Base-by-base conservation (phyloP, 352 stramenopile species). In the Phytophthora pluvialis region DNA sequence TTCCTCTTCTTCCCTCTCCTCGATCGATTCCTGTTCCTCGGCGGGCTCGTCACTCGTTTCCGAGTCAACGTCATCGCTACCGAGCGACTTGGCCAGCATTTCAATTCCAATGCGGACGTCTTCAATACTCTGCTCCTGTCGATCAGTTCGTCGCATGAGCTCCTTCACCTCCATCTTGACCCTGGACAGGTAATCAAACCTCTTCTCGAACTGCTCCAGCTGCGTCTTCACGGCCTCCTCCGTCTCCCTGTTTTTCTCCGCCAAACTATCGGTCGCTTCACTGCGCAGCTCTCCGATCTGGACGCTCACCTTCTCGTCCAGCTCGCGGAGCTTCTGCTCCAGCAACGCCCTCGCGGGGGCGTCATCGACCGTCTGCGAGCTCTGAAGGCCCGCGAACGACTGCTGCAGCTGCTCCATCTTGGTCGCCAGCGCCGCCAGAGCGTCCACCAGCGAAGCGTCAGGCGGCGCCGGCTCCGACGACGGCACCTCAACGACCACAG, bases 121-220 rank as follows among this genome's bases (percentile, higher is more conserved):
- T 40, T 87, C 80, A 13, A 90, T 63, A 8, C 64, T 80, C 42
- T 93, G 67, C 12, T 91, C 81, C 35, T 90, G 80, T 52, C 75
- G 81, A 13, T 93, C 81, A 9, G 82, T 73, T 60, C 70, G 71
- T 16, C 76, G 77, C 40, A 44, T 65, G 6, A 91, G 26, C 10
- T 93, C 81, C 49, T 91, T 93, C 53, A 90, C 82, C 61, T 90
- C 81, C 80, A 81, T 88, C 47, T 90, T 90, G 52, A 90, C 68
- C 31, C 80, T 78, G 21, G 79, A 89, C 38, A 91, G 51, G 44
- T 88, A 90, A 18, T 88, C 83, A 31, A 90, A 88, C 18, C 84
- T 79, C 33, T 91, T 91, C 38, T 91, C 83, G 10, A 91, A 65
- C 55, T 88, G 70, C 44, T 89, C 80, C 4, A 90, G 21, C 45